Conservation (phyloP, 1,284 basidiomycete species). For the Quambalaria eucalypti region DNA sequence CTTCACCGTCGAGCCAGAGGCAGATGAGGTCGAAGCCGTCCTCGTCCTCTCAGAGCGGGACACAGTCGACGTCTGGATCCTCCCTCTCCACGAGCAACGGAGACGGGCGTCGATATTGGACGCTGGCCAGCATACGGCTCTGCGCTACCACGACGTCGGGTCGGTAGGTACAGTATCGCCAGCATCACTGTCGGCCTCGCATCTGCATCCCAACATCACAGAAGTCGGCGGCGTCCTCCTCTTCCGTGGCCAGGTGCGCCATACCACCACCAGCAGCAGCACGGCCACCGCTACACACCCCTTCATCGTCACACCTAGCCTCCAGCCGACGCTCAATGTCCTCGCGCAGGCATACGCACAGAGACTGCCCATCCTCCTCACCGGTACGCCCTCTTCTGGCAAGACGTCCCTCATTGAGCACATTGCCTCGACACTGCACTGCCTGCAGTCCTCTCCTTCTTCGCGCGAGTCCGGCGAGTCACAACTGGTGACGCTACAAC, state of each 20-base stretch:
- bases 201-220: constrained; percentile 6
- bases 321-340: constrained; percentile 56
- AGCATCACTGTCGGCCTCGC: background rate
- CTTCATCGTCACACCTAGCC: constrained; percentile 49
- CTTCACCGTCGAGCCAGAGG: background rate
- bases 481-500: constrained; percentile 74
- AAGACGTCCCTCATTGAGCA: constrained; percentile 75
- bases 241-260: too few relatives aligned
- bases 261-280: too few relatives aligned
- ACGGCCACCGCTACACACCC: too few relatives aligned
- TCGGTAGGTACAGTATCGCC: background rate
- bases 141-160: background rate
- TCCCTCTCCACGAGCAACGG: constrained; percentile 15
- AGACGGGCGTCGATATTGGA: background rate
- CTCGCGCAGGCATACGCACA: constrained; percentile 62
- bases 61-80: constrained; percentile 19
- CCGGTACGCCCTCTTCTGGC: constrained; percentile 79
- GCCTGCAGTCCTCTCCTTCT: too few relatives aligned
- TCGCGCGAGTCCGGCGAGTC: constrained; percentile 45
- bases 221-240: constrained; percentile 30
- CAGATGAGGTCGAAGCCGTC: background rate
- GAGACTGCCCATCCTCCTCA: constrained; percentile 70
- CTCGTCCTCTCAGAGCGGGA: background rate
- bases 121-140: background rate
- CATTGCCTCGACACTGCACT: constrained; percentile 57